Conservation (phyloP, 192 early-diverging fungal species). For the Chytriomyces sp. region DNA sequence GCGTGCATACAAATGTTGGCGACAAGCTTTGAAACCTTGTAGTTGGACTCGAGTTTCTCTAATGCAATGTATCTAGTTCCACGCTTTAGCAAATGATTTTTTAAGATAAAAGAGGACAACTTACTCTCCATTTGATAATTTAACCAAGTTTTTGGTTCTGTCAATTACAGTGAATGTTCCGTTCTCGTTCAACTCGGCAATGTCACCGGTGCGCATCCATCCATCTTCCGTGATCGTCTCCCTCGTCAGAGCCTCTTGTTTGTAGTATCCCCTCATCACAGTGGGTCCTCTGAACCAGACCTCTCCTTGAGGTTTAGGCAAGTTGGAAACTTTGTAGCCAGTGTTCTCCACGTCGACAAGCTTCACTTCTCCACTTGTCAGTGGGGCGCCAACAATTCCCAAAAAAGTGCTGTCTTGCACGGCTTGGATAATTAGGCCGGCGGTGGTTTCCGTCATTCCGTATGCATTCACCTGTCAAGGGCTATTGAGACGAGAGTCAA, state of each 20-base stretch:
- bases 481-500: slow-evolving; percentile 80
- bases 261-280: slow-evolving; percentile 79
- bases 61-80: slow-evolving; percentile 74
- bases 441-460: slow-evolving; percentile 36
- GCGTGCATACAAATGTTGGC: slow-evolving; percentile 64
- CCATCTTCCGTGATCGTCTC: slow-evolving; percentile 73
- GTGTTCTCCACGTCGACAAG: slow-evolving; percentile 62
- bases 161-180: slow-evolving; percentile 86
- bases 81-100: too few relatives aligned
- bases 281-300: slow-evolving; percentile 81
- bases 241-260: slow-evolving; percentile 64
- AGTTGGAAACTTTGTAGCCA: slow-evolving; percentile 37
- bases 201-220: slow-evolving; percentile 91
- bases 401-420: not conserved
- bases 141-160: slow-evolving; percentile 91
- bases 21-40: slow-evolving; percentile 71
- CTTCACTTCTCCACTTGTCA: slow-evolving; percentile 62
- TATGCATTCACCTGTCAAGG: slow-evolving; percentile 84
- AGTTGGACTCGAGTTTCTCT: slow-evolving; percentile 89
- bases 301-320: slow-evolving; percentile 65
- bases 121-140: too few relatives aligned
- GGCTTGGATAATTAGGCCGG: not conserved
- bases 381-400: not conserved
- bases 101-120: too few relatives aligned
- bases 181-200: slow-evolving; percentile 79